A percentile compares a stretch with the other conserved stretches of the same genome.
phyloP scores from a whole-genome alignment of 2,329 filamentous ascomycete genomes.

The Diaporthe australafricana region DNA sequence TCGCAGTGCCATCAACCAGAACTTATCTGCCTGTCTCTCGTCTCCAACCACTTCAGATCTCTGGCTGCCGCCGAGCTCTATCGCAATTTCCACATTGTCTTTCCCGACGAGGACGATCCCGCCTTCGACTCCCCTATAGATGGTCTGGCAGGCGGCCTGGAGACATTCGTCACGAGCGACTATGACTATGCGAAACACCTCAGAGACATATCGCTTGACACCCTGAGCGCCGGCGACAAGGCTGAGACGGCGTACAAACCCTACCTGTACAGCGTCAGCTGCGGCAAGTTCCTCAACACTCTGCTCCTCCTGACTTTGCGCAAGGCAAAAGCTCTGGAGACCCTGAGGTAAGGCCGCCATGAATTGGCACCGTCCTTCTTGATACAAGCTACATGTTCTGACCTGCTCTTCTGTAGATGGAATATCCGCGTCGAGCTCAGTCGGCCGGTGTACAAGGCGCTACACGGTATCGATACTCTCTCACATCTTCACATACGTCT shows the following conservation, averaged over 20 bases:
- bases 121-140: slow-evolving; percentile 66
- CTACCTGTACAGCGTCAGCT: slow-evolving; percentile 66
- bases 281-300: slow-evolving; percentile 74
- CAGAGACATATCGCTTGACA: slow-evolving; percentile 67
- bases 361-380: neutral
- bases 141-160: slow-evolving; percentile 66
- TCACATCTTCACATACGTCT: slow-evolving; percentile 68
- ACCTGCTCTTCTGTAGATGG: slow-evolving; percentile 57
- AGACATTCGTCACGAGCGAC: slow-evolving; percentile 72
- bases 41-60: slow-evolving; percentile 68
- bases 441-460: slow-evolving; percentile 65
- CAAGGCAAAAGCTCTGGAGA: slow-evolving; percentile 65
- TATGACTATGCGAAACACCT: slow-evolving; percentile 72
- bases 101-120: slow-evolving; percentile 69
- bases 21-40: slow-evolving; percentile 68
- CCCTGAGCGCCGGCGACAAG: slow-evolving; percentile 62
- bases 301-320: slow-evolving; percentile 67
- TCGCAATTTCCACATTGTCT: slow-evolving; percentile 69
- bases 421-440: slow-evolving; percentile 73
- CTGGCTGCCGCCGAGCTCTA: slow-evolving; percentile 70
- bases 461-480: slow-evolving; percentile 66
- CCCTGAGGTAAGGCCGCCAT: slow-evolving; percentile 60
- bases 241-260: slow-evolving; percentile 65
- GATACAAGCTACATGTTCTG: slow-evolving; percentile 21
- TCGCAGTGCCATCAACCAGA: slow-evolving; percentile 62